Conservation (phyloP, 176 grass and related monocot species). For the Areca catechu region DNA sequence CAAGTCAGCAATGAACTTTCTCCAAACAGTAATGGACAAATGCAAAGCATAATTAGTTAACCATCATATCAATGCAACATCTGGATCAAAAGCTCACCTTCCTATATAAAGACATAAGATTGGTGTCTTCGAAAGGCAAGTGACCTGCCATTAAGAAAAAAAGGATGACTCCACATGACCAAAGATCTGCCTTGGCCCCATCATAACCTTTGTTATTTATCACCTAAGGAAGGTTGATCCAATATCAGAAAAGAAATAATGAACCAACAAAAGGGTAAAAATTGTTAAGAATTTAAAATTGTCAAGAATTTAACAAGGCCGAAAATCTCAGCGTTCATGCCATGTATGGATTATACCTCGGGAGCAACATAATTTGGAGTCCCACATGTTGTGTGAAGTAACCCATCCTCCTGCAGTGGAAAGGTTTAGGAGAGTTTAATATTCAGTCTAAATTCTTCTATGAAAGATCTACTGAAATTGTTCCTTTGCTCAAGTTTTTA, state of each 20-base stretch:
- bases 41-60: too few species aligned
- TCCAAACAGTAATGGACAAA: too few species aligned
- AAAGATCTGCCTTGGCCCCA: conserved; percentile 89
- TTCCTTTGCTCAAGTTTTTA: too few species aligned
- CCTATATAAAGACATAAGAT: conserved; percentile 84
- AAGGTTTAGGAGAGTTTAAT: not conserved
- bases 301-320: too few species aligned
- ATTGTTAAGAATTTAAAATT: too few species aligned
- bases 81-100: conserved; percentile 38
- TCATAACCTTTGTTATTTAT: conserved; percentile 97
- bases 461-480: too few species aligned
- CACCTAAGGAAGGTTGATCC: conserved; percentile 32
- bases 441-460: not conserved
- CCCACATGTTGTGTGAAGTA: conserved; percentile 87
- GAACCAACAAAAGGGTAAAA: too few species aligned
- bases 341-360: conserved; percentile 32
- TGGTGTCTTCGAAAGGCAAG: conserved; percentile 93
- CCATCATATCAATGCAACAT: too few species aligned
- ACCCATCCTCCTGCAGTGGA: conserved; percentile 68
- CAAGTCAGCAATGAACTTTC: not conserved
- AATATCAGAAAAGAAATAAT: not conserved
- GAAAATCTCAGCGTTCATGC: too few species aligned
- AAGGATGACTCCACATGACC: conserved; percentile 98
- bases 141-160: conserved; percentile 93
- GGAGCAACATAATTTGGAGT: conserved; percentile 99